Base-by-base conservation (phyloP, 2,329 filamentous ascomycete genomes). In the Alternaria angustiovoidea region DNA sequence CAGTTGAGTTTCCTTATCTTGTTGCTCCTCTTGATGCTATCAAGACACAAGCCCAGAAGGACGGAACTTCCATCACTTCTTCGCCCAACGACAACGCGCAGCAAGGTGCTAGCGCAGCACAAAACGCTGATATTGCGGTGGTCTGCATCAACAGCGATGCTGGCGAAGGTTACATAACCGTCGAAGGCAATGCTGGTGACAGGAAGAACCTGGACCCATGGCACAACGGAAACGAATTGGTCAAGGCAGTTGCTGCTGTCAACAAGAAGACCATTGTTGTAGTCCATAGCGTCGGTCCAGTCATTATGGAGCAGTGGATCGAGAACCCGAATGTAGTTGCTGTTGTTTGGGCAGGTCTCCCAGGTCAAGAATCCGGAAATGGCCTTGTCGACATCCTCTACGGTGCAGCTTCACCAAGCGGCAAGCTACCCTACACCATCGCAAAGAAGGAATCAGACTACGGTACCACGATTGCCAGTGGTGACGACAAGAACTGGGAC, bases 341-440 rank as follows among this genome's bases (percentile, higher is more conserved):
- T 28, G 73, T 81, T 3, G 73, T 81, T 2, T 80, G 74, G 71
- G 78, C 79, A 28, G 78, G 78, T 43, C 65, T 80, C 12, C 77
- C 79, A 18, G 79, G 72, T 65, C 60, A 66, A 41, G 60, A 84
- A 63, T 80, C 77, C 28, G 82, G 82, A 30, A 82, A 82, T 39
- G 76, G 78, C 1, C 73, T 84, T 12, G 79, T 75, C 4, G 82
- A 84, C 34, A 74, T 84, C 11, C 67, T 84, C 1, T 84, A 81
- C 61, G 82, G 82, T 3, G 68, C 70, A n/a, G 65, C 73, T 4
- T 77, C 76, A 6, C 82, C 82, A 1, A 80, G 74, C 0, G 88
- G 88, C 2, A 86, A 87, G 57, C 79, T 91, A 0, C 87, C 88
- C 69, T 90, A 78, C 51, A 78, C 76, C 11, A 78, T 79, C 51